Percentiles rank a stretch among this genome's conserved stretches.
Conservation (phyloP, 495 filamentous ascomycete species). For the Neurospora terricola region DNA sequence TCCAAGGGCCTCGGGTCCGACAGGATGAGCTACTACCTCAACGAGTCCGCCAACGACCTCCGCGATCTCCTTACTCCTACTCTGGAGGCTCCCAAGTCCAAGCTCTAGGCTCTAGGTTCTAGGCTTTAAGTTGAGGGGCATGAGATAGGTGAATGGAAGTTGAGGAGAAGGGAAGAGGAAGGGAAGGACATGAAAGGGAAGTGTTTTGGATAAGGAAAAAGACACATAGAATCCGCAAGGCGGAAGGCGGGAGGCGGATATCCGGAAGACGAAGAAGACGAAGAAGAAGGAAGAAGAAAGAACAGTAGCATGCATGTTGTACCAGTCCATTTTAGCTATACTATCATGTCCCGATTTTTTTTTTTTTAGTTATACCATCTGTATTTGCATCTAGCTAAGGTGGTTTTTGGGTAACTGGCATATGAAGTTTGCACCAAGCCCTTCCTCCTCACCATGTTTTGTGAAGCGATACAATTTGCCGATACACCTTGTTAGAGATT, state of each 20-base stretch:
- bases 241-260: not conserved
- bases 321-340: not conserved
- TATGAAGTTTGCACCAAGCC: not conserved
- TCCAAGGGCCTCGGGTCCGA: constrained; percentile 85
- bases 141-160: not conserved
- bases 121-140: not conserved
- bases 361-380: not conserved
- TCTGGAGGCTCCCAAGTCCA: constrained; percentile 75
- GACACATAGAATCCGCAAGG: not conserved
- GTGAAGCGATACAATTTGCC: not conserved
- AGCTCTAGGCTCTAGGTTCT: constrained; percentile 50
- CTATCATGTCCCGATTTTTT: not conserved
- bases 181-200: not conserved
- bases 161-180: not conserved
- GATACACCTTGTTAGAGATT: not conserved
- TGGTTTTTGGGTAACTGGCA: not conserved
- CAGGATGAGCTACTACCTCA: constrained; percentile 90
- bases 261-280: not conserved
- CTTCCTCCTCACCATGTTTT: not conserved
- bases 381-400: not conserved
- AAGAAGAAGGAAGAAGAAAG: not conserved
- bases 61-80: constrained; percentile 81
- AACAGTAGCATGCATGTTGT: not conserved
- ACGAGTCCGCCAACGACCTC: constrained; percentile 84
- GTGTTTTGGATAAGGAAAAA: not conserved